phyloP scores from a whole-genome alignment of 129 eudicot genomes.

The Flaveria ramosissima region DNA sequence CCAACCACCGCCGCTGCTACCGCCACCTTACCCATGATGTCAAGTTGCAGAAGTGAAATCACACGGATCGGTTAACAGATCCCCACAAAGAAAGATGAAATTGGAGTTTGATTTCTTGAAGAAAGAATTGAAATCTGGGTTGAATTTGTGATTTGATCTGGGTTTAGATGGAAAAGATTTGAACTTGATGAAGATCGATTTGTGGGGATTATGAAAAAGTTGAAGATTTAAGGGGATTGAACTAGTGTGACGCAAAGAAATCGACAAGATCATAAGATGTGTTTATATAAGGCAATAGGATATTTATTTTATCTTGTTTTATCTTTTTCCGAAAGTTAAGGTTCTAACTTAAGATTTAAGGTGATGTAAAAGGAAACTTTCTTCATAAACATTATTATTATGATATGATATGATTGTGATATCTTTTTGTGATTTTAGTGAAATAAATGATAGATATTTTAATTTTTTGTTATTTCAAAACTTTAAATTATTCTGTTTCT shows the following conservation, averaged over 20 bases:
- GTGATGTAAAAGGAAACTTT: background rate
- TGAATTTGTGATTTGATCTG: background rate
- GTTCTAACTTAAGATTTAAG: background rate
- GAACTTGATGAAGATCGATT: slow-evolving; percentile 22
- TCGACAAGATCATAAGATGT: background rate
- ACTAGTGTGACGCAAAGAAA: background rate
- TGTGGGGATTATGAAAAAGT: background rate
- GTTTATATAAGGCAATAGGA: background rate
- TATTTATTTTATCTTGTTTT: background rate
- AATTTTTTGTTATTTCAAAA: too few relatives aligned
- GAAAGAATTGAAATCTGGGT: background rate
- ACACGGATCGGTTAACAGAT: slow-evolving; percentile 15
- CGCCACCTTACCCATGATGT: slow-evolving; percentile 68
- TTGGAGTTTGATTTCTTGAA: background rate
- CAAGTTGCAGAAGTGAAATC: background rate
- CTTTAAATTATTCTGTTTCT: too few relatives aligned
- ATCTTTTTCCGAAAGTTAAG: slow-evolving; percentile 13
- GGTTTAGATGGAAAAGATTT: slow-evolving; percentile 23
- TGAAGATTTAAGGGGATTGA: background rate
- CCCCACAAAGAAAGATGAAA: background rate
- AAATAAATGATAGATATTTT: too few relatives aligned
- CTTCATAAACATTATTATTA: background rate
- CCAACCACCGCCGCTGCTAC: slow-evolving; percentile 71
- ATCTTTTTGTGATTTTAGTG: background rate
- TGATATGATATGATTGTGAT: background rate